phyloP scores from a whole-genome alignment of 2,329 filamentous ascomycete species.

The Iodosphaeria phyllophila region DNA sequence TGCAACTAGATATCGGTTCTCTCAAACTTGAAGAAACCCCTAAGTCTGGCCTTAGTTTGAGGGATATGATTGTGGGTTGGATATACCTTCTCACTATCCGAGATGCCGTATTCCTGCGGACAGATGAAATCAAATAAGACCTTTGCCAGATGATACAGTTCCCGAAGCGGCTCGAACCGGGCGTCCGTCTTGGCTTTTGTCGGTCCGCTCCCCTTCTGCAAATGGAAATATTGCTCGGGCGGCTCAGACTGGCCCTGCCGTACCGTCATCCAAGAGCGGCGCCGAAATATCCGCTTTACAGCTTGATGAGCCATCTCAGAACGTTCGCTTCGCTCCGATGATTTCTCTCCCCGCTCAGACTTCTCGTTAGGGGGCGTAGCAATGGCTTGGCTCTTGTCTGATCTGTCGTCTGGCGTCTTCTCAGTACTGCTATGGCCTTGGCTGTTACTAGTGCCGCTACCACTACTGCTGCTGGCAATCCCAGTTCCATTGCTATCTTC shows the following conservation, averaged over 20 bases:
- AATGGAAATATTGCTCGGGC: slow-evolving; percentile 68
- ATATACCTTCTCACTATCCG: slow-evolving; percentile 62
- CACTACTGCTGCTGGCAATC: too few relatives aligned
- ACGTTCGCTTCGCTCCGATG: slow-evolving; percentile 12
- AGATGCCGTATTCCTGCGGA: slow-evolving; percentile 94
- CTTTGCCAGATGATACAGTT: slow-evolving; percentile 86
- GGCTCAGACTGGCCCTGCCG: slow-evolving; percentile 33
- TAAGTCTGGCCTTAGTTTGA: background rate
- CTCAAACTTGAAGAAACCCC: background rate
- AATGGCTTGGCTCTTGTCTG: slow-evolving; percentile 18
- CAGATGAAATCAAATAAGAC: slow-evolving; percentile 97
- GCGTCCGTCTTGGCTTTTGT: slow-evolving; percentile 67
- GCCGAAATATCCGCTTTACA: slow-evolving; percentile 35
- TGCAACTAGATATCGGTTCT: too few relatives aligned
- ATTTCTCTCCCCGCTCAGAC: slow-evolving; percentile 10
- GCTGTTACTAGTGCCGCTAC: too few relatives aligned
- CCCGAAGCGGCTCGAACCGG: slow-evolving; percentile 71
- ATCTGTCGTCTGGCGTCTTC: slow-evolving; percentile 16
- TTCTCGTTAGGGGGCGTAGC: slow-evolving; percentile 10
- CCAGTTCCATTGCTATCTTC: slow-evolving; percentile 18
- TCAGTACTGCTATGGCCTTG: too few relatives aligned
- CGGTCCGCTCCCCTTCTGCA: slow-evolving; percentile 61
- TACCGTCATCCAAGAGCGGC: slow-evolving; percentile 40
- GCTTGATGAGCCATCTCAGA: slow-evolving; percentile 16
- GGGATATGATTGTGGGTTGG: background rate